Base-by-base conservation (phyloP, 2,329 filamentous ascomycete species). In the Penicillium italicum region DNA sequence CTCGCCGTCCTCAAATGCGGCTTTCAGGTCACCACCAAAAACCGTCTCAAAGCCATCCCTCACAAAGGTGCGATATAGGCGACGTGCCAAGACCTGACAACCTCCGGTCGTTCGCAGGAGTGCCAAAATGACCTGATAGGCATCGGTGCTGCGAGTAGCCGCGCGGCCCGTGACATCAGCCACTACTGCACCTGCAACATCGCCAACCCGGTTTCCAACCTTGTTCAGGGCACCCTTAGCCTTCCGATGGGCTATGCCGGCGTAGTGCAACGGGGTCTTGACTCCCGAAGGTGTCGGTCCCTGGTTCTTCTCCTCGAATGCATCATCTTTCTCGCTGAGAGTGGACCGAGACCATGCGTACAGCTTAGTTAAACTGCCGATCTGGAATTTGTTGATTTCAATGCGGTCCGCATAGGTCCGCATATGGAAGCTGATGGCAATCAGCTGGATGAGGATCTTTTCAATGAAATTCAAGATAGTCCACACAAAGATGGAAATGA, bases 401-500 rank as follows among this genome's bases (percentile, higher is more conserved):
- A 97, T 97, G 16, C 93, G 82, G 64, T 93, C 90, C 24, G 90
- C 86, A 67, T 97, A 97, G 0, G 93, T 97, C 42, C 93, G 84
- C 55, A 90, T 80, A 71, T 97, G 93, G 74, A 97, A 97, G 59
- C 88, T 91, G 55, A 92, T 92, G 31, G 93, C 92, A 63, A 97
- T 96, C 75, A 96, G 87, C 69, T 97, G 92, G 53, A 97, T 96
- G 63, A 96, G 83, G 57, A 97, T 89, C 78, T 97, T 97, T 73
- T 97, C 92, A 50, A 88, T 80, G 57, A 94, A 88, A 73, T 97
- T 97, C 59, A 97, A 78, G 3, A 85, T 79, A 0, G 86, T 83
- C 58, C 90, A 83, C 14, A 95, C 87, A 64, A 97, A 92, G n/a
- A 95, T 69, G 2, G 89, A 82, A 18, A 96, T 85, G 57, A 97